Conservation (phyloP, 2,329 filamentous ascomycete species). For the Arthrobotrys sphaeroides region DNA sequence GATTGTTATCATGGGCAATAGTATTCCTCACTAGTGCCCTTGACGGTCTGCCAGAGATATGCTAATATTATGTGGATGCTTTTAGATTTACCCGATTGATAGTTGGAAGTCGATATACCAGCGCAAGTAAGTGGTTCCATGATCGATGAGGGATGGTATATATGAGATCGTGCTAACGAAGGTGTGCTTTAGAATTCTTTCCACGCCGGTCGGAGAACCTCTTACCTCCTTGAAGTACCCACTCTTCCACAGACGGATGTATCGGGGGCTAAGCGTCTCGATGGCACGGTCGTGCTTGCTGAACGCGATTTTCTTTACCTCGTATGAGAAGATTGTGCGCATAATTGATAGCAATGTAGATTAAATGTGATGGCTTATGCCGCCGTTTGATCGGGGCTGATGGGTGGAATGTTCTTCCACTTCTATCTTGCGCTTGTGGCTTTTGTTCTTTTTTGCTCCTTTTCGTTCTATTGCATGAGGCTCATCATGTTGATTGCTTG, state of each 20-base stretch:
- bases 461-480: not conserved
- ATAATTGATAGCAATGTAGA: constrained; percentile 54
- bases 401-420: no score
- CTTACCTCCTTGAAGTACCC: constrained; percentile 72
- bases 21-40: constrained; percentile 18
- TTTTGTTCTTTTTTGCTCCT: not conserved
- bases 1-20: constrained; percentile 82
- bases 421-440: no score
- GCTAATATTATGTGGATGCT: not conserved
- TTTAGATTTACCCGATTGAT: constrained; percentile 65
- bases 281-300: constrained; percentile 83
- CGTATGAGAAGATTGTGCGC: constrained; percentile 80
- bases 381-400: no score
- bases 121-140: constrained; percentile 61
- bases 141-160: not conserved
- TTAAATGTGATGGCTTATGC: not conserved
- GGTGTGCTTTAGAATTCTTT: constrained; percentile 30
- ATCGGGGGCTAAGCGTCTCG: constrained; percentile 82
- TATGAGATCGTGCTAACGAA: constrained; percentile 21
- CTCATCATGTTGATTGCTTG: not conserved
- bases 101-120: constrained; percentile 69
- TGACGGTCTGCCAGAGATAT: not conserved
- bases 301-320: constrained; percentile 90
- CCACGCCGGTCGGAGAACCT: constrained; percentile 43
- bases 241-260: constrained; percentile 81